Conservation (phyloP, 257 asterid genomes). For the Fraxinus anomala region DNA sequence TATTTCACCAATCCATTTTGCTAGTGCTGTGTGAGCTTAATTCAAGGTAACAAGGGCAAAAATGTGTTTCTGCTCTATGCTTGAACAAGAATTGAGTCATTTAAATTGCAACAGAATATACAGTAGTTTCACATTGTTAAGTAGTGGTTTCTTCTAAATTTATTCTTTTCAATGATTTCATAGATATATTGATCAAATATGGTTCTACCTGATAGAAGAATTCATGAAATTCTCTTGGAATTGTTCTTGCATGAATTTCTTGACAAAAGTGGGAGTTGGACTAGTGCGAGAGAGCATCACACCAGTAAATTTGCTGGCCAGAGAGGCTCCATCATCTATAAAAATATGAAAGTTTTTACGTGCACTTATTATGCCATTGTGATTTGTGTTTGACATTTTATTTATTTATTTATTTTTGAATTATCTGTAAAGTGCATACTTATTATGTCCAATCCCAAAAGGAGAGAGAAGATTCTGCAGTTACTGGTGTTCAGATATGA, state of each 20-base stretch:
- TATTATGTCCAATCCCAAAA: slow-evolving; percentile 1
- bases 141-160: not conserved
- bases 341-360: not conserved
- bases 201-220: not conserved
- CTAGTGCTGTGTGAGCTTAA: not conserved
- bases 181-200: not conserved
- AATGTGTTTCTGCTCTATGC: not conserved
- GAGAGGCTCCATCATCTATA: not conserved
- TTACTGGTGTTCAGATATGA: not conserved
- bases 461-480: not conserved
- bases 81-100: slow-evolving; percentile 15
- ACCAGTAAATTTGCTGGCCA: slow-evolving; percentile 3
- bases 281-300: not conserved
- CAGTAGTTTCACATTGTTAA: not conserved
- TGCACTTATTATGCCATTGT: not conserved
- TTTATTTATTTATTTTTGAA: not conserved
- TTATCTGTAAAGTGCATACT: not conserved
- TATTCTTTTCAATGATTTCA: not conserved
- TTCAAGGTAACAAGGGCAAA: not conserved
- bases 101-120: not conserved
- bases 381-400: not conserved
- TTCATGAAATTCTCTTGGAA: not conserved
- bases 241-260: not conserved
- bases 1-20: slow-evolving; percentile 19
- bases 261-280: not conserved